Base-by-base conservation (phyloP, 495 filamentous ascomycete genomes). In the Platismatia glauca region DNA sequence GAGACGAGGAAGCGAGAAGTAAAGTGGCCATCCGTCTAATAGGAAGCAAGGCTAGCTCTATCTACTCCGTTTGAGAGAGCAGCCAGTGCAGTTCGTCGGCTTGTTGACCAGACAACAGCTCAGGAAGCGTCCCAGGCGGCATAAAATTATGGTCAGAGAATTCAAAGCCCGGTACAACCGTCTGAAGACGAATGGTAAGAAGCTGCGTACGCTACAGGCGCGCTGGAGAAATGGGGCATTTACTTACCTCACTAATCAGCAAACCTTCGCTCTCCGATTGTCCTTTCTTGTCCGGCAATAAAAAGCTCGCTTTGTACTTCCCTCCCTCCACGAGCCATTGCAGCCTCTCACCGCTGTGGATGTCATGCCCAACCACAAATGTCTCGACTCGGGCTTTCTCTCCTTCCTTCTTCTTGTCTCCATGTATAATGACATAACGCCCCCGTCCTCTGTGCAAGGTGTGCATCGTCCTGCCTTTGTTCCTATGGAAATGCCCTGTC, bases 241-340 rank as follows among this genome's bases (percentile, higher is more conserved):
- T 29, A 67, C 69, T 22, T 61, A 74, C 82, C 77, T 89, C 84
- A 43, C 79, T 84, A 67, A 89, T 87, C 70, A 88, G 73, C 64
- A 87, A 66, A 16, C 79, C 81, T 33, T 71, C 74, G 27, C 66
- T 75, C 31, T 67, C 67, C 31, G 60, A 64, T 44, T 69, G 69
- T 22, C 74, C 76, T 13, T 72, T 71, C 22, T 61, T 65, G 65
- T 83, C 80, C 7, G 77, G 74, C 38, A 84, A 67, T 55, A 87
- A 65, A 71, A 81, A 84, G 44, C 75, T 85, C 13, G 79, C 79
- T 67, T 87, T 88, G 69, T 77, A 88, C 65, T 81, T 80, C 20
- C 83, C 83, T 4, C 85, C 84, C 55, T 86, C 82, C 27, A 89
- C 84, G 65, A 88, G 76, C 85, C 86, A 88, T 72, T 86, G 84